These are phyloP conservation scores for Waltergamsia citrina DNA, from an alignment of 2,329 filamentous ascomycete genomes.

Conservation along the genomic window DNA sequence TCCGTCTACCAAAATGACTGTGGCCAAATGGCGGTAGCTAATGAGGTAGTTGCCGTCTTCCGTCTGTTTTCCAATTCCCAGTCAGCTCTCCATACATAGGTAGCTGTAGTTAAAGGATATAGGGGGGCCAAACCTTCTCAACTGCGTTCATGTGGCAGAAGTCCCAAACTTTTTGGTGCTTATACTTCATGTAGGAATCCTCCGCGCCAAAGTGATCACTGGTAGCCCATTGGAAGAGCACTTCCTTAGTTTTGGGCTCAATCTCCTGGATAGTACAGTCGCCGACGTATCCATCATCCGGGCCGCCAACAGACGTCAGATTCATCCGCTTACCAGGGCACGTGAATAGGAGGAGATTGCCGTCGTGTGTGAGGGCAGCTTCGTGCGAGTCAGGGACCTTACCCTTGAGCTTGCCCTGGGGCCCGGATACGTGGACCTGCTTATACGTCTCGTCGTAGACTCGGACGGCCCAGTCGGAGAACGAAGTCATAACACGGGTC, in stretches of 20 bases:
- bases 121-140: slow-evolving; percentile 10
- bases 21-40: slow-evolving; percentile 20
- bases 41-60: slow-evolving; percentile 24
- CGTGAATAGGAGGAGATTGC: slow-evolving; percentile 18
- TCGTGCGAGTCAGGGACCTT: slow-evolving; percentile 28
- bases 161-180: slow-evolving; percentile 19
- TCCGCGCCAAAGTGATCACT: slow-evolving; percentile 16
- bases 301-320: slow-evolving; percentile 14
- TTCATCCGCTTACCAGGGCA: slow-evolving; percentile 11
- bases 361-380: slow-evolving; percentile 31
- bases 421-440: slow-evolving; percentile 21
- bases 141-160: slow-evolving; percentile 28
- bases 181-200: slow-evolving; percentile 13
- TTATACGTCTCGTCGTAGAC: slow-evolving; percentile 23
- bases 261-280: slow-evolving; percentile 28
- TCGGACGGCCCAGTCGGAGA: slow-evolving; percentile 12
- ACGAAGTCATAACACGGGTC: slow-evolving; percentile 23
- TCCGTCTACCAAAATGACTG: slow-evolving; percentile 16
- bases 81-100: no score
- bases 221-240: slow-evolving; percentile 26
- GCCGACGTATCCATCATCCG: slow-evolving; percentile 15
- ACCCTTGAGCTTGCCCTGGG: slow-evolving; percentile 21
- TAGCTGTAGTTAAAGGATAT: no score
- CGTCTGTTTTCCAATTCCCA: slow-evolving; percentile 10
- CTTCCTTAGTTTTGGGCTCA: slow-evolving; percentile 21